Percentiles rank a stretch among this genome's conserved stretches.
phyloP scores from a whole-genome alignment of 2,329 filamentous ascomycete species.

The Talaromyces sp. region DNA sequence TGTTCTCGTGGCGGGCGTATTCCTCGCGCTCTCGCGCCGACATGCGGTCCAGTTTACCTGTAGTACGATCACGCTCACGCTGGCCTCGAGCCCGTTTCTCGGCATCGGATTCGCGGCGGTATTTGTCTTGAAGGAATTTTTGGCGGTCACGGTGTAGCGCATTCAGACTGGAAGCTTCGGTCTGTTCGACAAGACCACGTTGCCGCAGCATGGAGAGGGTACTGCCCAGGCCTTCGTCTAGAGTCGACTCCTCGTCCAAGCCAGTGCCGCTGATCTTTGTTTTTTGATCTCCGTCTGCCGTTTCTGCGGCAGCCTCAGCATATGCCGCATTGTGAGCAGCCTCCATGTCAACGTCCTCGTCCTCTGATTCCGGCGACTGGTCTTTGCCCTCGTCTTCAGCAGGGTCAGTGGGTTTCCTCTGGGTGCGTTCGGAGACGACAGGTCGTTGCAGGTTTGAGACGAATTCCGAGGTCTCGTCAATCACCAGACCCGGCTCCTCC shows the following conservation, averaged over 20 bases:
- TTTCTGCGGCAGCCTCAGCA: conserved; percentile 30
- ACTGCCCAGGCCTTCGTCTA: conserved; percentile 74
- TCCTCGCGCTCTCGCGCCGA: conserved; percentile 88
- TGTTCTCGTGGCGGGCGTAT: conserved; percentile 81
- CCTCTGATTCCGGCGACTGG: conserved; percentile 16
- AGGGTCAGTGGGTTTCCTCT: conserved; percentile 31
- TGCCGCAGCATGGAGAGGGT: conserved; percentile 79
- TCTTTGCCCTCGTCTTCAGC: conserved; percentile 25
- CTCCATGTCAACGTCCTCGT: conserved; percentile 26
- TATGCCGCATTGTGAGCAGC: conserved; percentile 52
- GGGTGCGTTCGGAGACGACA: conserved; percentile 50
- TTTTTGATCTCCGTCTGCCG: conserved; percentile 49
- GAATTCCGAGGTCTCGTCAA: conserved; percentile 94
- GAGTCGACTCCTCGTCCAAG: conserved; percentile 77
- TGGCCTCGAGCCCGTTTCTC: conserved; percentile 75
- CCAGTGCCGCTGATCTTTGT: conserved; percentile 61
- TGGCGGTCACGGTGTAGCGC: conserved; percentile 66
- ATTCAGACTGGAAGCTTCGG: conserved; percentile 60
- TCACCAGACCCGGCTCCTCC: conserved; percentile 66
- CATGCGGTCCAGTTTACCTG: conserved; percentile 80
- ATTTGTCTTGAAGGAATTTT: conserved; percentile 74
- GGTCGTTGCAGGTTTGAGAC: conserved; percentile 77
- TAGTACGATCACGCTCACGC: conserved; percentile 82
- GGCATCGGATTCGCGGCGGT: conserved; percentile 70
- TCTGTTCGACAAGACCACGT: conserved; percentile 70